A percentile compares a stretch with the other conserved stretches of the same genome.
These are phyloP conservation scores for Apiosordaria backusii DNA, from an alignment of 495 filamentous ascomycete genomes.

Conservation along the genomic window DNA sequence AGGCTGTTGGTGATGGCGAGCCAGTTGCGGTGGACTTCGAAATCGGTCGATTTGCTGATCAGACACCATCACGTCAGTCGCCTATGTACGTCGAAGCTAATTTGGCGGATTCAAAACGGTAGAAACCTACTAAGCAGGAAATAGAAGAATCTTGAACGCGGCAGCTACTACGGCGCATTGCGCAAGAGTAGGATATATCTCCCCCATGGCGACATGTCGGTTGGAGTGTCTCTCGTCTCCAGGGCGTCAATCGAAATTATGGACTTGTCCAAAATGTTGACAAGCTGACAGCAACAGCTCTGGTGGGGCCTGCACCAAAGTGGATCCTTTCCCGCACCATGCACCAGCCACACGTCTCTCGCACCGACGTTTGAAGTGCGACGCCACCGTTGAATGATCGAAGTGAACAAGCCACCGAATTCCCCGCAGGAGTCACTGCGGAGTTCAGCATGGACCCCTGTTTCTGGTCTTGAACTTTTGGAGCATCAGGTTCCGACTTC, in stretches of 20 bases:
- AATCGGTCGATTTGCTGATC: conserved; percentile 94
- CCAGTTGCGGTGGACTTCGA: conserved; percentile 98
- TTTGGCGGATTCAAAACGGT: neutral
- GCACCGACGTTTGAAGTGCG: neutral
- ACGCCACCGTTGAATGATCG: no score
- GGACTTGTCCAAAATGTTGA: conserved; percentile 4
- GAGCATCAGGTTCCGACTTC: neutral
- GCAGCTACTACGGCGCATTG: conserved; percentile 85
- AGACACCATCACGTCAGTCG: conserved; percentile 11
- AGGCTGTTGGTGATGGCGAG: conserved; percentile 88
- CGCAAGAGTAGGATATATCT: conserved; percentile 75
- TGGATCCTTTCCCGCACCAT: neutral
- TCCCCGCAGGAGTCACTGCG: neutral
- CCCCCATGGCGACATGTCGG: conserved; percentile 59
- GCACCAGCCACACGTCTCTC: conserved; percentile 8
- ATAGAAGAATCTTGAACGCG: conserved; percentile 89
- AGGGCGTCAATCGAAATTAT: conserved; percentile 1
- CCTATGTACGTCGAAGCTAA: neutral
- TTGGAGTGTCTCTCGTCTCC: conserved; percentile 5
- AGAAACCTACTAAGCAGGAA: conserved; percentile 85
- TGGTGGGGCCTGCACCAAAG: conserved; percentile 1
- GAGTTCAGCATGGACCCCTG: conserved; percentile 5
- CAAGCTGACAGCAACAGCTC: neutral
- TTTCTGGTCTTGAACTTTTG: neutral
- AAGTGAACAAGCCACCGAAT: conserved; percentile 1